phyloP scores from a whole-genome alignment of 2,329 filamentous ascomycete genomes.

The Sporothrix protearum region DNA sequence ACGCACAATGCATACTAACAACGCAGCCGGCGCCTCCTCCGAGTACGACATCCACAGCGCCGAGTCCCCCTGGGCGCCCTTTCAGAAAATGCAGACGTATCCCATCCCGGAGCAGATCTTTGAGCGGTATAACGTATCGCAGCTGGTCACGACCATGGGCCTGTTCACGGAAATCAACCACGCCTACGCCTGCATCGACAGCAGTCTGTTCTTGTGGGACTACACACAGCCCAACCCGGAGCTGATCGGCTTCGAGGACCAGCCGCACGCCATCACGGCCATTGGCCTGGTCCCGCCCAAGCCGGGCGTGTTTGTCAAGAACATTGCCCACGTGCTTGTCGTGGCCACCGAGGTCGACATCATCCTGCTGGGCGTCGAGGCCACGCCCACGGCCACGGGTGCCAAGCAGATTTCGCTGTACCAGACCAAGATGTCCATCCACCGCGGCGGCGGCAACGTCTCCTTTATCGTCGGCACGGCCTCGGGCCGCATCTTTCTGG shows the following conservation, averaged over 20 bases:
- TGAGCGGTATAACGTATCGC: slow-evolving; percentile 82
- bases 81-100: slow-evolving; percentile 81
- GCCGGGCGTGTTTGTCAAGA: slow-evolving; percentile 77
- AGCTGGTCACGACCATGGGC: slow-evolving; percentile 90
- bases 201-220: slow-evolving; percentile 95
- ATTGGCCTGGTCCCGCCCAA: slow-evolving; percentile 84
- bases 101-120: slow-evolving; percentile 89
- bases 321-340: slow-evolving; percentile 83
- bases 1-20: not conserved
- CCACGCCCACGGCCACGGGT: slow-evolving; percentile 63
- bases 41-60: slow-evolving; percentile 77
- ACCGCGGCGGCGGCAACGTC: slow-evolving; percentile 72
- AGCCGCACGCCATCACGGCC: slow-evolving; percentile 81
- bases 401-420: slow-evolving; percentile 74
- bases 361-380: slow-evolving; percentile 77
- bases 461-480: slow-evolving; percentile 75
- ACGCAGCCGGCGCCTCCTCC: slow-evolving; percentile 76
- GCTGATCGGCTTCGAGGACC: slow-evolving; percentile 87
- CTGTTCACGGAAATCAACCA: slow-evolving; percentile 92
- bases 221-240: slow-evolving; percentile 91
- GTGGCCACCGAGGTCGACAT: slow-evolving; percentile 84
- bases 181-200: slow-evolving; percentile 94
- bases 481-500: slow-evolving; percentile 90
- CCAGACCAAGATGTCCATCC: slow-evolving; percentile 79
- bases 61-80: slow-evolving; percentile 76